These are phyloP conservation scores for Gracilaria caudata DNA, from an alignment of 23 red algal species.

Conservation along the genomic window DNA sequence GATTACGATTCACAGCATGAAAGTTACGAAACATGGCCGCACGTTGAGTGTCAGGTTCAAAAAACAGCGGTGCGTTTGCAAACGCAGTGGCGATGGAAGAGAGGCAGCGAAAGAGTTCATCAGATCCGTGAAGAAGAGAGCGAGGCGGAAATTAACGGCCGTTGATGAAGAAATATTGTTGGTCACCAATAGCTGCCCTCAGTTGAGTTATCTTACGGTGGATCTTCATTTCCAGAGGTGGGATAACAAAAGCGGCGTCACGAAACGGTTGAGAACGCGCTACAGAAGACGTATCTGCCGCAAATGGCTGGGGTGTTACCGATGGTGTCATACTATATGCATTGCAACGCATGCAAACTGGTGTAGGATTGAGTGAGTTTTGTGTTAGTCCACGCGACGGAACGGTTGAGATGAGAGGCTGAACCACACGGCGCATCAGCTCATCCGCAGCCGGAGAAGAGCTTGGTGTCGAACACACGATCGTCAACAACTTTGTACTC, in stretches of 20 bases:
- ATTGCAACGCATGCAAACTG: neutral
- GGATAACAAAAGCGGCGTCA: neutral
- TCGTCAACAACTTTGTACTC: conserved; percentile 89
- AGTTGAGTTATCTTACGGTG: neutral
- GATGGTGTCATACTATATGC: neutral
- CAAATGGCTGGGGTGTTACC: conserved; percentile 6
- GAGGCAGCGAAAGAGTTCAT: conserved; percentile 45
- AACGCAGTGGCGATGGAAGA: conserved; percentile 17
- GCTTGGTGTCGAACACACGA: conserved; percentile 34
- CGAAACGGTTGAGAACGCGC: conserved; percentile 9
- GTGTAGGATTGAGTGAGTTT: neutral
- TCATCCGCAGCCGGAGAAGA: conserved; percentile 54
- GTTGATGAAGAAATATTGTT: conserved; percentile 43
- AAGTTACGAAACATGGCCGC: neutral
- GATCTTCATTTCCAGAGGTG: neutral
- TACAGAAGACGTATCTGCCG: conserved; percentile 46
- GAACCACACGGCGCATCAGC: too few relatives aligned
- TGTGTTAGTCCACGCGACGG: too few relatives aligned
- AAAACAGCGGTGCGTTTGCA: conserved; percentile 21
- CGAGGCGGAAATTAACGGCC: neutral
- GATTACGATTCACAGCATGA: neutral
- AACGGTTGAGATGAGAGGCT: too few relatives aligned
- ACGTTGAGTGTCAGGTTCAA: neutral
- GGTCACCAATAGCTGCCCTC: neutral
- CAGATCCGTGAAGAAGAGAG: conserved; percentile 1